Base-by-base conservation (phyloP, 192 early-diverging fungal genomes). In the Chytriomyces sp. region DNA sequence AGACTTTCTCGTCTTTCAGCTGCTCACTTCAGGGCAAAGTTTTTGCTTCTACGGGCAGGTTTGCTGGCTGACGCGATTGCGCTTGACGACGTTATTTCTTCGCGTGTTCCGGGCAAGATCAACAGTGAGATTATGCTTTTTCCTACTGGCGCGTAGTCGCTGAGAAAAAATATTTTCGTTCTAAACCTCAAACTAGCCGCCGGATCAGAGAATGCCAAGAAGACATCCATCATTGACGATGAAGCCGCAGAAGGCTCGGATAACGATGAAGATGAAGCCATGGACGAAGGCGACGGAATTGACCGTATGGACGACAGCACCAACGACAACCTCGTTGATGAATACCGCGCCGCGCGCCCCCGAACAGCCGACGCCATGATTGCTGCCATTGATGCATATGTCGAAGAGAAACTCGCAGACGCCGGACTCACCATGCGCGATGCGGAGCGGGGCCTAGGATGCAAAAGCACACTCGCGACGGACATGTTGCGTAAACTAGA, bases 21-120 rank as follows among this genome's bases (percentile, higher is more conserved):
- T 77, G 82, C 86, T 39, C 80, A 89, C 70, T 91, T 84, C 74
- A 76, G 81, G 34, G 88, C 92, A 5, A 97, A 97, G 83, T 78
- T 98, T 5, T 82, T 78, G 41, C 84, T 99, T 75, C 77, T 99
- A 8, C 89, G 94, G 73, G 87, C 90, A 49, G 98, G 98, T 41
- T 75, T 98, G 59, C 74, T 98, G 39, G 84, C 89, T 39, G 93
- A 97, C 65, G 93, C 96, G 17, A 88, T 85, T 39, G 87, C 82
- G n/a, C 70, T 98, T 26, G 96, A 98, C 62, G 85, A 90, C 10
- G 5, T 86, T 26, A 65, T 89, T 41, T 31, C 75, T 12, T 52
- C 70, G 19, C 72, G 74, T 39, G 44, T 39, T 3, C 33, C 58
- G 12, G 36, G 25, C 19, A 59, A 61, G 38, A 53, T 64, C 32